These are phyloP conservation scores for Peterozyma xylosa DNA, from an alignment of 805 yeast species.

Conservation along the genomic window DNA sequence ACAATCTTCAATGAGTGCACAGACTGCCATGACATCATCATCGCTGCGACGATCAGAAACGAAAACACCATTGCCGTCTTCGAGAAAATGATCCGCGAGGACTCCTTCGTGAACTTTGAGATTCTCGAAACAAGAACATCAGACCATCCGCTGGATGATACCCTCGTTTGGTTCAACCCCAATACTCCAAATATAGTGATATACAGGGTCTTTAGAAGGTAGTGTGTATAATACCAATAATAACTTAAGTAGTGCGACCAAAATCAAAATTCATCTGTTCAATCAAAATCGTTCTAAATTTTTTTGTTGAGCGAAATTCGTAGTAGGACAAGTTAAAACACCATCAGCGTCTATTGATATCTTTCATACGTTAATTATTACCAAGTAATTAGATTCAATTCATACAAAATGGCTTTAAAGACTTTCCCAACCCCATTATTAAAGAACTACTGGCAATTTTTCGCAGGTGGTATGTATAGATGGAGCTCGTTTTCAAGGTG, in stretches of 20 bases:
- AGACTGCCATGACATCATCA: slow-evolving; percentile 9
- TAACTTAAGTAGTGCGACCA: too few relatives aligned
- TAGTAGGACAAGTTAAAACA: too few relatives aligned
- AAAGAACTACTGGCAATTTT: slow-evolving; percentile 40
- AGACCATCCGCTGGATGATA: neutral
- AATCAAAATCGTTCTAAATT: too few relatives aligned
- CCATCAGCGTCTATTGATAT: too few relatives aligned
- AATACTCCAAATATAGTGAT: neutral
- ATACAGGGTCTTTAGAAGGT: neutral
- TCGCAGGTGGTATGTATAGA: slow-evolving; percentile 36
- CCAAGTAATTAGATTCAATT: neutral
- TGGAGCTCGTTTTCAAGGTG: neutral
- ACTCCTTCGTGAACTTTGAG: slow-evolving; percentile 2
- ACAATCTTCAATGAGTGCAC: slow-evolving; percentile 21
- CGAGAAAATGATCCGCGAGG: slow-evolving; percentile 23
- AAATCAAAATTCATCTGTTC: too few relatives aligned
- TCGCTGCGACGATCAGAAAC: slow-evolving; percentile 77
- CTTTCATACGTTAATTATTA: too few relatives aligned
- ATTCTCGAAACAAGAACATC: neutral
- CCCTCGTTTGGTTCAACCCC: neutral
- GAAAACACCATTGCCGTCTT: slow-evolving; percentile 38
- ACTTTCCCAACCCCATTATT: slow-evolving; percentile 35
- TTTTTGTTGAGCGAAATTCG: too few relatives aligned
- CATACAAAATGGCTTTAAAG: slow-evolving; percentile 9
- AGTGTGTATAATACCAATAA: too few relatives aligned